These are phyloP conservation scores for Anthracocystis walkeri DNA, from an alignment of 1,284 basidiomycete genomes.

Conservation along the genomic window DNA sequence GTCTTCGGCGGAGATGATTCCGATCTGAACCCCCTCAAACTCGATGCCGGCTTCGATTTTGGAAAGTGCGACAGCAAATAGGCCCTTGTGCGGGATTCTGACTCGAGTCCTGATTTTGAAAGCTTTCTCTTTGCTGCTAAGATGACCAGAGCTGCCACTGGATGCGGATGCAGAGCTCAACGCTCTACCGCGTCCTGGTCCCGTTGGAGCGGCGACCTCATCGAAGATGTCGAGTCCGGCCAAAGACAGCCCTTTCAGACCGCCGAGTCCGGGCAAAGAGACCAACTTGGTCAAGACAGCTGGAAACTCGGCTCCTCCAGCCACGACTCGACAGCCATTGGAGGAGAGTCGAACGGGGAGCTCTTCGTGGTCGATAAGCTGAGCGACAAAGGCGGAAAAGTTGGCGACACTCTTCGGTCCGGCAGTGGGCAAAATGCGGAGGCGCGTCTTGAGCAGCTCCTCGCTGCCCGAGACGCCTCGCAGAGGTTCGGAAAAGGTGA, in stretches of 20 bases:
- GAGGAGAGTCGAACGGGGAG: constrained; percentile 35
- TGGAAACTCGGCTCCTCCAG: constrained; percentile 56
- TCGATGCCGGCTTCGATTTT: constrained; percentile 51
- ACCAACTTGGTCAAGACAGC: constrained; percentile 50
- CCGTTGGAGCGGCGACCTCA: constrained; percentile 48
- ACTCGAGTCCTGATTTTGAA: constrained; percentile 42
- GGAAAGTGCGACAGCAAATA: constrained; percentile 32
- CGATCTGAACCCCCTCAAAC: constrained; percentile 44
- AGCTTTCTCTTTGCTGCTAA: constrained; percentile 26
- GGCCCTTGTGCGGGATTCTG: constrained; percentile 34
- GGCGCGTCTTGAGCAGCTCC: constrained; percentile 28
- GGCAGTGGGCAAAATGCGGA: constrained; percentile 34
- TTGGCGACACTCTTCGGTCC: constrained; percentile 33
- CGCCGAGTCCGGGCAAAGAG: constrained; percentile 52
- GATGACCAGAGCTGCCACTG: constrained; percentile 29
- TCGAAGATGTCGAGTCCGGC: constrained; percentile 52
- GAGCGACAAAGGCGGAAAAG: constrained; percentile 53
- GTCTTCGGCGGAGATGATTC: constrained; percentile 44
- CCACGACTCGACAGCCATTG: constrained; percentile 34
- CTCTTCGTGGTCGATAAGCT: constrained; percentile 38
- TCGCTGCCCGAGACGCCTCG: constrained; percentile 38
- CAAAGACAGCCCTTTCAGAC: constrained; percentile 44
- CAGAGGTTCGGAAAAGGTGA: constrained; percentile 44
- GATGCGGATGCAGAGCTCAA: constrained; percentile 37
- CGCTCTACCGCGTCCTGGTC: constrained; percentile 39